Evolutionary conservation across 83 land plant genomes (phyloP).

Genomic region (Thuja plicata): DNA sequence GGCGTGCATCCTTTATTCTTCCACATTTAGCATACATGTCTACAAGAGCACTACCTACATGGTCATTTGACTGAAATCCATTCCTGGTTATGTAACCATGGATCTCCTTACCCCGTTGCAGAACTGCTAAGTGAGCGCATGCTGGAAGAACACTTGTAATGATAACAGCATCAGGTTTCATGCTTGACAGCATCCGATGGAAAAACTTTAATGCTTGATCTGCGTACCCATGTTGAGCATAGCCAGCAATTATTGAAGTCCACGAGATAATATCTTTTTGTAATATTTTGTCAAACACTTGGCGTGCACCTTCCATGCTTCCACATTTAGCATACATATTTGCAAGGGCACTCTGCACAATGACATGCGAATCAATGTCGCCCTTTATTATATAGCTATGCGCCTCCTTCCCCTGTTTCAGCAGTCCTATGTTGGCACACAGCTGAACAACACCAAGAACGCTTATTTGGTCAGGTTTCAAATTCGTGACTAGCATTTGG

Average conservation of each 20-base stretch:
- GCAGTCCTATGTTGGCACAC: background rate
- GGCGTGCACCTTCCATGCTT: too few species aligned
- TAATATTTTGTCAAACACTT: too few species aligned
- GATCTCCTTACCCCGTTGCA: too few species aligned
- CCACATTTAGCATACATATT: too few species aligned
- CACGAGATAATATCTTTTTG: background rate
- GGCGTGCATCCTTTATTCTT: conserved; percentile 28
- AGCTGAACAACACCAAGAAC: too few species aligned
- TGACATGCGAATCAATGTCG: background rate
- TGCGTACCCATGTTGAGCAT: background rate
- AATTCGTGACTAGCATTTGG: conserved; percentile 23
- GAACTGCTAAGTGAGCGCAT: conserved; percentile 32
- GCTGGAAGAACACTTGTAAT: conserved; percentile 34
- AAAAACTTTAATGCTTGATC: too few species aligned
- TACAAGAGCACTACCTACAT: conserved; percentile 51
- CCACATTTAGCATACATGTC: conserved; percentile 62
- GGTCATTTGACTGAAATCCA: too few species aligned
- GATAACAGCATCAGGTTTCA: conserved; percentile 25
- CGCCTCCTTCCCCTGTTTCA: background rate
- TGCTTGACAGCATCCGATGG: background rate
- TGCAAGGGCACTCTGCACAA: background rate
- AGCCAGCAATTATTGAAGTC: conserved; percentile 3
- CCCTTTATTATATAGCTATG: too few species aligned
- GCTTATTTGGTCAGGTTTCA: conserved; percentile 24
- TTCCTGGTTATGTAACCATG: too few species aligned